Evolutionary conservation across 2,329 filamentous ascomycete species (phyloP), one percentile per base, ranked within the genome.

Genomic region (Pezicula carpinea): DNA sequence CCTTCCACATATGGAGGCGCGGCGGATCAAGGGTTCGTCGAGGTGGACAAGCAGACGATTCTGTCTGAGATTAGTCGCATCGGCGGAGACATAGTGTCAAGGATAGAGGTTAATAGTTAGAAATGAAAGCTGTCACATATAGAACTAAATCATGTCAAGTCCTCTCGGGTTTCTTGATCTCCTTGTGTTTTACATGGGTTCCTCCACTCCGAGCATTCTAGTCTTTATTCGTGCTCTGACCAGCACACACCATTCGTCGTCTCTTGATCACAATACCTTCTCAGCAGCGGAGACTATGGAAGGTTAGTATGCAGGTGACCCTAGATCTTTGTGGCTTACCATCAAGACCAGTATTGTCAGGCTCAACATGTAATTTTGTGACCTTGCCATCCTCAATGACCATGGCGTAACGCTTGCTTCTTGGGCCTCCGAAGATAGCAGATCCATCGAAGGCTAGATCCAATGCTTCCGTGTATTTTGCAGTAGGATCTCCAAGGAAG

Each of bases 351-450:
- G 87, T 93, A 70, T 87, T 91, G 67, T 96, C 91, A 10, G 89
- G 85, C 76, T 96, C 92, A 44, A 96, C 80, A 59, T 89, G 82
- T 17, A 85, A 78, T 60, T 84, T 80, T 69, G 85, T 85, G 59
- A 96, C 87, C 70, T 89, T 89, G 56, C 92, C 91, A 59, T 95
- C 73, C 71, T 95, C 83, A 44, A 95, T 73, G 43, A 91, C 77
- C 46, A 96, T 74, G 17, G 87, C 89, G 63, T 95, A 96, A 43
- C 92, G 81, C 81, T 96, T 95, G 69, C 87, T 86, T 54, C 92
- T 82, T 58, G 80, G 73, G 58, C 85, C 83, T 36, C 92, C 92
- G 60, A 97, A 93, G 65, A 96, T 80, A 46, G 85, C 74, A 11
- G 79, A 75, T 43, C 79, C 85, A 54, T 96, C 89, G 62, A 96